Conservation (phyloP, 176 grass and related monocot genomes). For the bread wheat (Triticum aestivum) region DNA sequence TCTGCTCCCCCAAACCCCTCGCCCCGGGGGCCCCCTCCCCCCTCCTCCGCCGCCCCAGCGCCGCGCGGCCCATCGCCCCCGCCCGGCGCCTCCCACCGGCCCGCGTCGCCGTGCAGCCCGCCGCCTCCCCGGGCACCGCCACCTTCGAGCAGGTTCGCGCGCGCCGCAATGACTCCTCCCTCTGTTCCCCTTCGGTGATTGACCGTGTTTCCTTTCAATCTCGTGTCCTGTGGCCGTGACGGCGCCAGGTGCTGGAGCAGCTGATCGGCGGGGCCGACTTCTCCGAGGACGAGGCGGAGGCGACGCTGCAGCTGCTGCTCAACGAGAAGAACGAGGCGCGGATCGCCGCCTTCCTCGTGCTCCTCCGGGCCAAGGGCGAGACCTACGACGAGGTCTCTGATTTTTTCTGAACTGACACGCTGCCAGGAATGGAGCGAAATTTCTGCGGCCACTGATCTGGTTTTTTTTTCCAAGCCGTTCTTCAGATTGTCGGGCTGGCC, state of each 20-base stretch:
- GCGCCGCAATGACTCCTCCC: background rate
- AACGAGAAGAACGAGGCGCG: slow-evolving; percentile 60
- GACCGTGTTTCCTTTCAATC: background rate
- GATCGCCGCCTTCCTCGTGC: slow-evolving; percentile 92
- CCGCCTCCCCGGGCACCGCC: slow-evolving; percentile 9
- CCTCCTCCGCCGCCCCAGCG: background rate
- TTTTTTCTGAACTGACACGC: background rate
- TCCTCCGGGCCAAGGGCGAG: slow-evolving; percentile 92
- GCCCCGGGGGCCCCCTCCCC: background rate
- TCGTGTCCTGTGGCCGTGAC: background rate
- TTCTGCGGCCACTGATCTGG: background rate
- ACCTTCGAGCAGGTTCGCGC: slow-evolving; percentile 63
- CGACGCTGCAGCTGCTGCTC: slow-evolving; percentile 65
- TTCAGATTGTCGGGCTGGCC: slow-evolving; percentile 86
- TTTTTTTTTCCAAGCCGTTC: background rate
- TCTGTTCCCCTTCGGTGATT: background rate
- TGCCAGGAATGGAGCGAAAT: background rate
- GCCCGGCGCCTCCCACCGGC: slow-evolving; percentile 12
- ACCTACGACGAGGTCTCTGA: slow-evolving; percentile 75
- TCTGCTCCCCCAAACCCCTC: slow-evolving; percentile 33
- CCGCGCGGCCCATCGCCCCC: slow-evolving; percentile 24
- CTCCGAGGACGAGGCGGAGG: slow-evolving; percentile 79
- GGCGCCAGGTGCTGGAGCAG: slow-evolving; percentile 66
- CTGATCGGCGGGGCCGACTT: slow-evolving; percentile 72
- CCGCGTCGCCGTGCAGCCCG: slow-evolving; percentile 38